These are phyloP conservation scores for Ceratocystis destructans DNA, from an alignment of 2,329 filamentous ascomycete species.

Conservation along the genomic window DNA sequence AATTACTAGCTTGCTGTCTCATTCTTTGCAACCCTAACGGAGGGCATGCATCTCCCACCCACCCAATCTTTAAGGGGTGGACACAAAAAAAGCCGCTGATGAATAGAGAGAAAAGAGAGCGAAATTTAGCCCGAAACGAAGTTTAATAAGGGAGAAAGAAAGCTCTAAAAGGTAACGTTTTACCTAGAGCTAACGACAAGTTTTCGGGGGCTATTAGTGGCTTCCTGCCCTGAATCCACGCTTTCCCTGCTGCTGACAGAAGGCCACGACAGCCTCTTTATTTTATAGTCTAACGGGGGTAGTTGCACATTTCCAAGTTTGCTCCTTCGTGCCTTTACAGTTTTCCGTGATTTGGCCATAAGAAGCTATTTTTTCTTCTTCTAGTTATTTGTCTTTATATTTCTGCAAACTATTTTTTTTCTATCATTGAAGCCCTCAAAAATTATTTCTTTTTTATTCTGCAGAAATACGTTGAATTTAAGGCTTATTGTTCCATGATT, in stretches of 20 bases:
- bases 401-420: neutral
- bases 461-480: no score
- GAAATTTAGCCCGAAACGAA: no score
- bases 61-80: no score
- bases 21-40: no score
- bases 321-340: neutral
- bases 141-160: no score
- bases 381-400: neutral
- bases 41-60: no score
- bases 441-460: neutral
- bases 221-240: no score
- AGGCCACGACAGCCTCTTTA: conserved; percentile 5
- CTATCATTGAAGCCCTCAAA: neutral
- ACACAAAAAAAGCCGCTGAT: no score
- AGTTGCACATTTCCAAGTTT: neutral
- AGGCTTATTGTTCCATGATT: no score
- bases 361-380: neutral
- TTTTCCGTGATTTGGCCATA: neutral
- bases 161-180: no score
- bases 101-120: no score
- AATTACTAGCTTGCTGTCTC: no score
- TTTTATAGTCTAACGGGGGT: neutral
- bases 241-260: neutral
- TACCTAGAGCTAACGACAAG: neutral
- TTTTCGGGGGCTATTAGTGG: neutral